Percentiles rank a stretch among this genome's conserved stretches.
Evolutionary conservation across 306 rosid genomes (phyloP).

Genomic region (Acacia melanoxylon): DNA sequence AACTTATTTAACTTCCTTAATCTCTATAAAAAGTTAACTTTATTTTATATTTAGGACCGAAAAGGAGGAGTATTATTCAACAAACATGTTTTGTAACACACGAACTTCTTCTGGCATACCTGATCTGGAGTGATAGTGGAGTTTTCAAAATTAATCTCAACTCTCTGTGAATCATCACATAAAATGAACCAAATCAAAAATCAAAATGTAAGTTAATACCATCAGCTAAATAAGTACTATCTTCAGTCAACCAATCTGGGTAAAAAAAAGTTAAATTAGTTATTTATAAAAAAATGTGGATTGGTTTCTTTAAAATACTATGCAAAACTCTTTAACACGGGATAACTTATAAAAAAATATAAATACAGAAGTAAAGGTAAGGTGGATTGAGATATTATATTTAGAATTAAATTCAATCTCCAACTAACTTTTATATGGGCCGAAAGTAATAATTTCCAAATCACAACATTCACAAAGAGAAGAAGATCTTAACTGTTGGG

Average conservation of each 20-base stretch:
- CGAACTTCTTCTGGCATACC: constrained; percentile 41
- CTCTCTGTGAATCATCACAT: constrained; percentile 52
- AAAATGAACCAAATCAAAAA: neutral
- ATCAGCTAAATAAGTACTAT: neutral
- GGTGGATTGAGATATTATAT: too few relatives aligned
- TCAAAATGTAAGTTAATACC: neutral
- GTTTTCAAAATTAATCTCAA: constrained; percentile 58
- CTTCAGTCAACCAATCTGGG: neutral
- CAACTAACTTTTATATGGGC: too few relatives aligned
- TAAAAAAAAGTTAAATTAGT: too few relatives aligned
- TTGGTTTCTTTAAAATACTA: too few relatives aligned
- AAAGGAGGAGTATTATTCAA: neutral
- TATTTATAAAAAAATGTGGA: too few relatives aligned
- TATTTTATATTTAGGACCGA: too few relatives aligned
- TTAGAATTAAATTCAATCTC: too few relatives aligned
- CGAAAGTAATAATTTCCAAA: neutral
- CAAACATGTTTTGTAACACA: neutral
- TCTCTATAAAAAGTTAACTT: too few relatives aligned
- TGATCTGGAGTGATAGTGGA: constrained; percentile 74
- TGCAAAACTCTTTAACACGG: too few relatives aligned
- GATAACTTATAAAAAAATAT: too few relatives aligned
- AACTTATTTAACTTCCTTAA: too few relatives aligned
- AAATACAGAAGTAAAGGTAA: too few relatives aligned
- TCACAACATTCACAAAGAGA: neutral
- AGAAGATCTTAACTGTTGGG: constrained; percentile 53